Percentiles rank a stretch among this genome's conserved stretches.
Evolutionary conservation across 1,284 basidiomycete species (phyloP).

Genomic region (Austroboletus niveus): DNA sequence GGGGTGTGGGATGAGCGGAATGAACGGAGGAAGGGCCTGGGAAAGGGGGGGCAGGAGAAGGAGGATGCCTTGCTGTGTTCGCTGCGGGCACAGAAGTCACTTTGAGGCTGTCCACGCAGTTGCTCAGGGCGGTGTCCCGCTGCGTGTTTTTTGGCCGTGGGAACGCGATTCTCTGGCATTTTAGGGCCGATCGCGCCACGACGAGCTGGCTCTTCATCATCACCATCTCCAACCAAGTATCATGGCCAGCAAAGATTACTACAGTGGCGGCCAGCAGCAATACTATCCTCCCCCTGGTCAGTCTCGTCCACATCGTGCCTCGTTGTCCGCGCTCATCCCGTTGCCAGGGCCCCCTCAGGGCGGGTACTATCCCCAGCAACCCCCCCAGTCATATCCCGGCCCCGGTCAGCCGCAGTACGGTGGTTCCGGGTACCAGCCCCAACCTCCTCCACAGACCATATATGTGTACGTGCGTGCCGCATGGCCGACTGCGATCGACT

Average conservation of each 20-base stretch:
- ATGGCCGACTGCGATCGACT: not conserved
- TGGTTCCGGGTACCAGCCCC: conserved; percentile 54
- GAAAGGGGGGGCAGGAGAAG: conserved; percentile 5
- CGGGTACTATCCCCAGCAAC: conserved; percentile 77
- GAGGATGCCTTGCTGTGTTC: not conserved
- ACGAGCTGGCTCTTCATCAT: conserved; percentile 10
- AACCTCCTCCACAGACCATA: conserved; percentile 69
- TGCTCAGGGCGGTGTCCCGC: conserved; percentile 23
- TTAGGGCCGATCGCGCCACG: conserved; percentile 22
- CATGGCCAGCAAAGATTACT: conserved; percentile 79
- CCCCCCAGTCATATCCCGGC: conserved; percentile 66
- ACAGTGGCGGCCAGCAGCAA: conserved; percentile 51
- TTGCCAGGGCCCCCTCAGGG: conserved; percentile 58
- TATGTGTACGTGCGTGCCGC: conserved; percentile 52
- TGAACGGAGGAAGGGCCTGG: not conserved
- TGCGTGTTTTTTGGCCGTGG: conserved; percentile 14
- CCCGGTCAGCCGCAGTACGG: conserved; percentile 28
- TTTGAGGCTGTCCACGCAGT: conserved; percentile 11
- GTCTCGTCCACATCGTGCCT: not conserved
- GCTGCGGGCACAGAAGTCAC: not conserved
- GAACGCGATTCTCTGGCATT: conserved; percentile 21
- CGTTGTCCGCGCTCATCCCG: conserved; percentile 3
- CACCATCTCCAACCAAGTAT: conserved; percentile 16
- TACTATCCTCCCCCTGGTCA: conserved; percentile 71
- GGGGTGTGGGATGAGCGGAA: conserved; percentile 5